Conservation (phyloP, 2,329 filamentous ascomycete species). For the Neobulgaria alba region DNA sequence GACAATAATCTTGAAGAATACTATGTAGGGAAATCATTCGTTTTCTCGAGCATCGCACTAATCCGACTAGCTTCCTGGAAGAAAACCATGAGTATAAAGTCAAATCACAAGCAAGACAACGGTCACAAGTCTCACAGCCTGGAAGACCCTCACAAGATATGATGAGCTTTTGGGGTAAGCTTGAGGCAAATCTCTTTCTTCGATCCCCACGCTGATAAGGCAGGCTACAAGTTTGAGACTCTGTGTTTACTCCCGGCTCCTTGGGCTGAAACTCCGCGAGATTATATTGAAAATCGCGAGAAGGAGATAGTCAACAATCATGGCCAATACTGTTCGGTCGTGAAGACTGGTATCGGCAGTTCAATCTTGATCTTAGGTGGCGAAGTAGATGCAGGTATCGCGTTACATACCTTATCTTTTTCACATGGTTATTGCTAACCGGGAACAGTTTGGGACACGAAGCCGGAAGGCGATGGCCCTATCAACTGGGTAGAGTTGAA, state of each 20-base stretch:
- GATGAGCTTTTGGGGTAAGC: constrained; percentile 85
- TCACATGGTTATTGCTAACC: constrained; percentile 3
- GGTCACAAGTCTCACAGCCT: constrained; percentile 37
- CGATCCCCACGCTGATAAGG: neutral
- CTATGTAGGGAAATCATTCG: constrained; percentile 36
- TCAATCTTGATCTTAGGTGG: constrained; percentile 73
- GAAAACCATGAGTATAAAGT: constrained; percentile 74
- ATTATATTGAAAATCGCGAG: constrained; percentile 71
- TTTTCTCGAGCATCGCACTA: constrained; percentile 20
- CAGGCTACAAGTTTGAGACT: constrained; percentile 95
- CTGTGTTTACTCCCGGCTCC: constrained; percentile 65
- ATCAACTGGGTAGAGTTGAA: constrained; percentile 95
- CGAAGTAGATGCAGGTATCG: constrained; percentile 80
- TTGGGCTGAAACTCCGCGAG: constrained; percentile 65
- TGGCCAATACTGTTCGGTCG: constrained; percentile 91
- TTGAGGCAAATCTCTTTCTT: too few species aligned
- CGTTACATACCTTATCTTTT: neutral
- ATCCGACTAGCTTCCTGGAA: constrained; percentile 69
- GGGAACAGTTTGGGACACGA: constrained; percentile 67
- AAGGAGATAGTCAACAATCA: constrained; percentile 72
- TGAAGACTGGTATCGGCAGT: constrained; percentile 76
- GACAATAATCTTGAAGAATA: constrained; percentile 35
- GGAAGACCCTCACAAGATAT: constrained; percentile 59
- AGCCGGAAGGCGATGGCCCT: constrained; percentile 55
- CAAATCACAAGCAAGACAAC: constrained; percentile 50